Conservation (phyloP, 257 asterid genomes). For the Lantana camara region DNA sequence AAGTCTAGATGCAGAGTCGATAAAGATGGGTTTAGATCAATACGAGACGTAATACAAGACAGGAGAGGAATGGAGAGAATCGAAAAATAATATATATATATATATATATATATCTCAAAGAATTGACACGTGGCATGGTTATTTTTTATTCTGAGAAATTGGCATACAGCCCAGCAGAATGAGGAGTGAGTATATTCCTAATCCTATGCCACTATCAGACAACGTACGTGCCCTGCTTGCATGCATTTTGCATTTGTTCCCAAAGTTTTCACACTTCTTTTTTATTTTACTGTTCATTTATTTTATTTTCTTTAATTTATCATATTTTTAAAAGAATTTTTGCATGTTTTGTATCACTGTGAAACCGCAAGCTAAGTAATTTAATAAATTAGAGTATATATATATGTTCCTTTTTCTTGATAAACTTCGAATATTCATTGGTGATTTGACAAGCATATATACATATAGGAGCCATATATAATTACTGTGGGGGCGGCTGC, state of each 20-base stretch:
- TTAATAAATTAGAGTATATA: no score
- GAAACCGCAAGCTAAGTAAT: no score
- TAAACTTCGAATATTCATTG: slow-evolving; percentile 14
- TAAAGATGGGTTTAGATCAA: no score
- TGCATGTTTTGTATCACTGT: neutral
- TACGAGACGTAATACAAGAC: no score
- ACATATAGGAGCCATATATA: no score
- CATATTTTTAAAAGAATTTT: neutral
- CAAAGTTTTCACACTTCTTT: neutral
- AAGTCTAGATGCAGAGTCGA: no score
- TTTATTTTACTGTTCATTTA: neutral
- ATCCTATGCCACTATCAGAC: slow-evolving; percentile 18
- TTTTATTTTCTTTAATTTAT: neutral
- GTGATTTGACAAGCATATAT: slow-evolving; percentile 1
- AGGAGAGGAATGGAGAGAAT: no score
- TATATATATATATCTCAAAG: neutral
- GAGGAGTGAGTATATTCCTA: slow-evolving; percentile 33
- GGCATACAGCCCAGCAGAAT: slow-evolving; percentile 40
- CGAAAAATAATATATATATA: neutral
- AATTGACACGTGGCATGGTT: no score
- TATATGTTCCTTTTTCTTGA: neutral
- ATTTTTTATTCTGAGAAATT: slow-evolving; percentile 26
- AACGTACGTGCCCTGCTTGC: slow-evolving; percentile 32
- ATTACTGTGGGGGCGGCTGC: no score
- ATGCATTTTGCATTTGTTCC: slow-evolving; percentile 41